A percentile compares a stretch with the other conserved stretches of the same genome.
These are phyloP conservation scores for Primulina huaijiensis DNA, from an alignment of 257 asterid species.

Conservation along the genomic window DNA sequence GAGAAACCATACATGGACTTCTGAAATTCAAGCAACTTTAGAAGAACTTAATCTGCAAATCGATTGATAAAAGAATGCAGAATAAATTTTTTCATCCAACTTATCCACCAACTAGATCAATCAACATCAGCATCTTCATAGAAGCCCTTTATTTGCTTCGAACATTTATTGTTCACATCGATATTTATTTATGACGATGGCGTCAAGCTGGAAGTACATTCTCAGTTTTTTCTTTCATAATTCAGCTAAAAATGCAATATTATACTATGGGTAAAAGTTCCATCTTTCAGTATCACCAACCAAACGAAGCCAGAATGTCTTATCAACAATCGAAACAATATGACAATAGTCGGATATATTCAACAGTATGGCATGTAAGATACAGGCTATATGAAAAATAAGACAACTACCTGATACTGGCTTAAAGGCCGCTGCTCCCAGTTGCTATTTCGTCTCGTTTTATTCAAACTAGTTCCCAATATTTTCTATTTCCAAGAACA, in stretches of 20 bases:
- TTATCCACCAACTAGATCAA: background rate
- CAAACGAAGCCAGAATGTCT: background rate
- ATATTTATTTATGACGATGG: background rate
- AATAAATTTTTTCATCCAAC: background rate
- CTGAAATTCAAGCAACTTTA: conserved; percentile 1
- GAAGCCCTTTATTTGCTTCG: background rate
- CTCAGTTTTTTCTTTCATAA: background rate
- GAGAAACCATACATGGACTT: conserved; percentile 1
- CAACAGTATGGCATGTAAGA: background rate
- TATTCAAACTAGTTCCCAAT: conserved; percentile 76
- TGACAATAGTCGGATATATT: background rate
- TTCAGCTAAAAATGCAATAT: background rate
- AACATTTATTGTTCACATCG: background rate
- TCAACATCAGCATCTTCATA: conserved; percentile 4
- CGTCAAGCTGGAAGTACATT: background rate
- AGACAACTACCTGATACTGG: conserved; percentile 59
- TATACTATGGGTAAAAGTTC: too few relatives aligned
- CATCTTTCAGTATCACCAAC: background rate
- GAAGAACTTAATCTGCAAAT: background rate
- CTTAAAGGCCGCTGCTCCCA: conserved; percentile 95
- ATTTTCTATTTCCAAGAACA: conserved; percentile 58
- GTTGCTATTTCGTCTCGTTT: conserved; percentile 90
- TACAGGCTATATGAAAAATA: background rate
- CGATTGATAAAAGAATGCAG: background rate
- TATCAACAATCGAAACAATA: background rate